Base-by-base conservation (phyloP, 2,329 filamentous ascomycete genomes). In the Paraphaeosphaeria sporulosa region DNA sequence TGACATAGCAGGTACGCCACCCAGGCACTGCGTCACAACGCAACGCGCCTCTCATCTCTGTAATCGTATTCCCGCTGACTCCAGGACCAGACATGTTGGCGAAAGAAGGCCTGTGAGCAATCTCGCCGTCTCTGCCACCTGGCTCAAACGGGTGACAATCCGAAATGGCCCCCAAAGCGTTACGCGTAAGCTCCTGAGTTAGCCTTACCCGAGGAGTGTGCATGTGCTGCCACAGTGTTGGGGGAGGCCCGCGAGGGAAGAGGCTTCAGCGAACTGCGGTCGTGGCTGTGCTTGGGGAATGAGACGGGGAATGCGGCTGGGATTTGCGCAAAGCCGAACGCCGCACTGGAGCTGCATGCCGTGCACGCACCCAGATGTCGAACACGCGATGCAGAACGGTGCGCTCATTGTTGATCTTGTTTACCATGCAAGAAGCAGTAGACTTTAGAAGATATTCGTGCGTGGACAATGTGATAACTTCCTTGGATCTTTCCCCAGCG, bases 1-100 rank as follows among this genome's bases (percentile, higher is more conserved):
- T 82, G 80, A 93, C 63, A 88, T 89, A 64, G 89, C 81, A 77
- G 89, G 81, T 89, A 79, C 65, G 78, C 68, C 15, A 10, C 23
- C 10, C 34, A 21, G 19, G 15, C 10, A 17, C 27, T 34, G 17
- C 36, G 10, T 55, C 17, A 30, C 23, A 5, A 17, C 36, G 42
- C 38, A 42, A 30, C 47, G 25, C 27, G 21, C n/a, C 27, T 15
- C 19, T 21, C 23, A 6, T 32, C 25, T 4, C n/a, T 23, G 21
- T 10, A 15, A 15, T 54, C 17, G 38, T 30, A 30, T 53, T 30
- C 8, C 13, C 17, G 25, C 51, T 54, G 43, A 55, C 53, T 36
- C 19, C 38, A 43, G 12, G 7, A 47, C 27, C 34, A 78, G 76
- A 78, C 48, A 78, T 78, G 76, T 63, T 78, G 44, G 76, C 76